Evolutionary conservation across 2,329 filamentous ascomycete genomes (phyloP), one percentile per base, ranked within the genome.

Genomic region (Neocucurbitaria cava): DNA sequence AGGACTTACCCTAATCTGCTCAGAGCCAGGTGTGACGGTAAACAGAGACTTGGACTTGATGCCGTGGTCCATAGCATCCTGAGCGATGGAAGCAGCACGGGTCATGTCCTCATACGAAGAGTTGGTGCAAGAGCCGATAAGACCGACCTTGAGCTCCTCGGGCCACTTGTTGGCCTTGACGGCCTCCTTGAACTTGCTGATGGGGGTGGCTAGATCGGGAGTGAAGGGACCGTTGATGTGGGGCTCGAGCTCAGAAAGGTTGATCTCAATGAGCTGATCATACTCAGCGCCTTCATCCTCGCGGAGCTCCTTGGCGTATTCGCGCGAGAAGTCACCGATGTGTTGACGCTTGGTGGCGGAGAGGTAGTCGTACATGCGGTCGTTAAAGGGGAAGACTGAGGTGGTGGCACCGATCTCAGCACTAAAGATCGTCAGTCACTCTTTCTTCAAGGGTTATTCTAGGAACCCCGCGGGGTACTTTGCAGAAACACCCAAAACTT

Each of bases 161-260:
- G 95, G 95, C 95, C 95, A 99, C 78, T 89, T 87, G 83, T 99
- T 96, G 73, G 89, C 87, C 83, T 96, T 92, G 73, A 94, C 94
- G 66, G 92, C 91, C 74, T 96, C 89, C 80, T 90, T 92, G 83
- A 98, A 96, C 83, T 97, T 95, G 81, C 92, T 96, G 77, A 99
- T 96, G 46, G 95, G 95, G 7, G 95, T 98, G 51, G 92, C 93
- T 81, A 99, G 85, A 87, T 99, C 95, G 58, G 95, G 95, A 24
- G 95, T 99, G 87, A 98, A 98, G 63, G 95, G 95, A 65, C 95
- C 95, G 83, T 99, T 99, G 83, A 99, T 92, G 78, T 98, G 92
- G 65, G 95, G 95, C 84, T 99, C 95, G 44, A 99, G 89, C 79
- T 94, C 90, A 54, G 87, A 89, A 50, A 99, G 87, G 84, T 99